phyloP scores from a whole-genome alignment of 2,329 filamentous ascomycete species.

The Akanthomyces uredinophilus region DNA sequence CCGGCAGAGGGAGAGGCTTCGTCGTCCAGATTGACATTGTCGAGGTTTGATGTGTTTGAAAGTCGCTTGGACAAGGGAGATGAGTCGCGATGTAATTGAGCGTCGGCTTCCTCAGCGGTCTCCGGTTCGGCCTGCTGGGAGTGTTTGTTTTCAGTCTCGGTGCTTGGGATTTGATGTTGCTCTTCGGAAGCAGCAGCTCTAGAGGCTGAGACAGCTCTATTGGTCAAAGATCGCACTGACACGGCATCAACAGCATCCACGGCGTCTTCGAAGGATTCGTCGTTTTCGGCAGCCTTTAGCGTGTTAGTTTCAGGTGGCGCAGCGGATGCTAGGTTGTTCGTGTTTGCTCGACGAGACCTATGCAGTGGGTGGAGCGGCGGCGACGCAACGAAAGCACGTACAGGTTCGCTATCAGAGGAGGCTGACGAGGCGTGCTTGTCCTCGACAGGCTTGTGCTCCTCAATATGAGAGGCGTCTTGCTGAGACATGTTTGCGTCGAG shows the following conservation, averaged over 20 bases:
- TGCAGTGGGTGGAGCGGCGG: neutral
- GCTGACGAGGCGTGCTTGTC: neutral
- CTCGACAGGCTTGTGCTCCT: conserved; percentile 8
- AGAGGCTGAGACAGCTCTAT: conserved; percentile 31
- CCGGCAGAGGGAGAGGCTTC: conserved; percentile 35
- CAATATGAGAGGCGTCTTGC: conserved; percentile 15
- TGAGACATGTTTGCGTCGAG: conserved; percentile 19
- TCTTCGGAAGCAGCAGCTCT: conserved; percentile 16
- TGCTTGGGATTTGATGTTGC: conserved; percentile 8
- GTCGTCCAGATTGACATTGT: conserved; percentile 64
- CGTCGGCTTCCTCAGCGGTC: conserved; percentile 10
- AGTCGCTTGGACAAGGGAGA: conserved; percentile 39
- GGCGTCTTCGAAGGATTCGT: conserved; percentile 71
- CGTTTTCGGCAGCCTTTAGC: conserved; percentile 25
- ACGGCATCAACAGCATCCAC: conserved; percentile 53
- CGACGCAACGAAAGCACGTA: conserved; percentile 2
- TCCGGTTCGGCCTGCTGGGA: neutral
- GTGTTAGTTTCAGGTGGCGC: conserved; percentile 16
- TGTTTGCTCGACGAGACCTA: neutral
- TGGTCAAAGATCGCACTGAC: conserved; percentile 60
- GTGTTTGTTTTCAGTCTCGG: neutral
- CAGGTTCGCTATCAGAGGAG: conserved; percentile 4
- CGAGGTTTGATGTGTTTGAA: conserved; percentile 44
- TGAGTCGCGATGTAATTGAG: conserved; percentile 28
- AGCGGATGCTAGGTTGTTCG: neutral